Conservation (phyloP, 2,329 filamentous ascomycete genomes). For the Fusarium begoniae region DNA sequence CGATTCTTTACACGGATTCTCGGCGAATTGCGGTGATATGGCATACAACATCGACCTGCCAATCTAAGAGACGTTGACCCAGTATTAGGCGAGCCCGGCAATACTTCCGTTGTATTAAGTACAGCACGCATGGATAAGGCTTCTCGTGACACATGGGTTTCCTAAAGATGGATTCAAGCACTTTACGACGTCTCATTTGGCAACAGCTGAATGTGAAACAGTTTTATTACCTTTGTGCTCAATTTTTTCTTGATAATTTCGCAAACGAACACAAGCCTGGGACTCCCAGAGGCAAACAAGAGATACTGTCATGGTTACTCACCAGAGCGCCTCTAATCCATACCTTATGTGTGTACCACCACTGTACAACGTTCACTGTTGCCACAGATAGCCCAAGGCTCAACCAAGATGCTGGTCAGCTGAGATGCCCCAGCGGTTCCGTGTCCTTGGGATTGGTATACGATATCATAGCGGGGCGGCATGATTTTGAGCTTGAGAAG, state of each 20-base stretch:
- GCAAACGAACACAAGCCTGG: neutral
- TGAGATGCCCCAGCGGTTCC: conserved; percentile 27
- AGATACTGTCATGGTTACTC: neutral
- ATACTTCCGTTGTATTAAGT: conserved; percentile 32
- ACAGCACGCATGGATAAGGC: conserved; percentile 16
- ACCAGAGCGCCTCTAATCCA: neutral
- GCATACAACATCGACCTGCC: conserved; percentile 5
- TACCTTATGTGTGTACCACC: neutral
- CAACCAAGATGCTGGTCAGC: conserved; percentile 8
- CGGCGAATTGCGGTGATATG: conserved; percentile 12
- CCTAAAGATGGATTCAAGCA: conserved; percentile 14
- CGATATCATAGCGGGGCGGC: conserved; percentile 18
- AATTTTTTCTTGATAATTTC: neutral
- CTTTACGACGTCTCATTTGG: conserved; percentile 32
- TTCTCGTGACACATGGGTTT: conserved; percentile 19
- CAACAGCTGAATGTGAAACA: conserved; percentile 39
- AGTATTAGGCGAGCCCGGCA: conserved; percentile 39
- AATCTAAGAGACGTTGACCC: conserved; percentile 18
- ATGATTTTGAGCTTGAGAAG: conserved; percentile 21
- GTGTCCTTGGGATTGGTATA: conserved; percentile 29
- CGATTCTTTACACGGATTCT: neutral
- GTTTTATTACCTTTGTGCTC: conserved; percentile 18
- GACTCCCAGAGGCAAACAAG: neutral
- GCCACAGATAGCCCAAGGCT: conserved; percentile 2
- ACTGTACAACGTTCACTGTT: neutral